Evolutionary conservation across 352 stramenopile genomes (phyloP), one percentile per base, ranked within the genome.

Genomic region (Blastocystis hominis): DNA sequence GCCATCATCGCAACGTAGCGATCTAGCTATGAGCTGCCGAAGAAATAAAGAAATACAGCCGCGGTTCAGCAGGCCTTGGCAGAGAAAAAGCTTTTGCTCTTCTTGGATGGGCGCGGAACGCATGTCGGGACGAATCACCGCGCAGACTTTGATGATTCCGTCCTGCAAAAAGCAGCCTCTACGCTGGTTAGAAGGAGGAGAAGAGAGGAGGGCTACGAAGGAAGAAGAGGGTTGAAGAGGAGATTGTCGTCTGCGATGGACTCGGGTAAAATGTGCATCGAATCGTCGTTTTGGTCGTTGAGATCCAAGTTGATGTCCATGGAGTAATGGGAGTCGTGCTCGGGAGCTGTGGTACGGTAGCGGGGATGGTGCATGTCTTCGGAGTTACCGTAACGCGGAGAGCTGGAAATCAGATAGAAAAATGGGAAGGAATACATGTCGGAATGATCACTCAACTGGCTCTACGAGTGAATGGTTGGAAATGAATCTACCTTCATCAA

Each of bases 211-310:
- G 30, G 50, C 2, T 46, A 84, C 72, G 72, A 20, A 50, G 53
- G 59, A 15, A 50, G 30, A 30, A 30, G 15, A 30, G 72, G 72
- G 40, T 17, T 47, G 34, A 84, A 84, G 4, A 36, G 30, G 30
- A 9, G 36, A 66, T 59, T 84, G 56, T 84, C 72, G 3, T 84
- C 72, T 84, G 44, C 10, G 66, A 84, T 84, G 72, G 64, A 36
- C 15, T 10, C 38, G 6, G 47, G 42, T 17, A 66, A 1, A 15
- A 66, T 69, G 56, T 84, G 72, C 13, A 50, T 84, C 6, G 5
- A 68, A 0, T 84, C 72, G 50, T 84, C 46, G 2, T 10, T 34
- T 5, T 54, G 36, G n/a, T 84, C 72, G n/a, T 20, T 13, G 24
- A 50, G 36, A 70, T 70, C 62, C 42, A 70, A 40, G 3, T 40